Conservation (phyloP, 2,329 filamentous ascomycete species). For the Alternaria brassicae region DNA sequence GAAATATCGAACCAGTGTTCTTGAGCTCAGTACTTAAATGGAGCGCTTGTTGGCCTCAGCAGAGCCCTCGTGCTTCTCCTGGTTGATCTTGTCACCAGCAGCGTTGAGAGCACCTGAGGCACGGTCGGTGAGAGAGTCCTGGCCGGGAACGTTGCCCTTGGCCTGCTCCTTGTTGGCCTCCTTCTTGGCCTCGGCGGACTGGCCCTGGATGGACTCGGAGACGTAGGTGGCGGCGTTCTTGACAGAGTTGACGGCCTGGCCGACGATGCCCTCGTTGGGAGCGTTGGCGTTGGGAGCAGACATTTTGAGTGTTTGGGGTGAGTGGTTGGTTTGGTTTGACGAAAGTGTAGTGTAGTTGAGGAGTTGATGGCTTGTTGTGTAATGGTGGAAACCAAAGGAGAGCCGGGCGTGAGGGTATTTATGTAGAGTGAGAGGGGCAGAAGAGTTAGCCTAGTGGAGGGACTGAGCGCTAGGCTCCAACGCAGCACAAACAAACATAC, state of each 20-base stretch:
- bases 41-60: slow-evolving; percentile 59
- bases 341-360: slow-evolving; percentile 7
- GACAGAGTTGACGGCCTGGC: slow-evolving; percentile 50
- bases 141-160: slow-evolving; percentile 64
- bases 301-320: slow-evolving; percentile 46
- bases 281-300: slow-evolving; percentile 55
- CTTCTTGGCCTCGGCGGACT: slow-evolving; percentile 65
- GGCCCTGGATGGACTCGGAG: slow-evolving; percentile 68
- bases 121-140: slow-evolving; percentile 55
- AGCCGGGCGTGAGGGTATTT: slow-evolving; percentile 21
- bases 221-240: slow-evolving; percentile 73
- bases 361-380: slow-evolving; percentile 20
- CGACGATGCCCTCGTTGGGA: slow-evolving; percentile 55
- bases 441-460: slow-evolving; percentile 5
- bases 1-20: slow-evolving; percentile 23
- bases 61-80: slow-evolving; percentile 59
- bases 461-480: slow-evolving; percentile 3
- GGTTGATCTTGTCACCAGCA: slow-evolving; percentile 60
- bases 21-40: slow-evolving; percentile 29
- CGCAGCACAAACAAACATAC: slow-evolving; percentile 10
- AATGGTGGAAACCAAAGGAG: slow-evolving; percentile 17
- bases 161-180: slow-evolving; percentile 69
- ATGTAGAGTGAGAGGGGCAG: slow-evolving; percentile 19
- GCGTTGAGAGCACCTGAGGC: slow-evolving; percentile 62
- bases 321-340: slow-evolving; percentile 13